Conservation (phyloP, 2,329 filamentous ascomycete species). For the Pseudomassariella vexata region DNA sequence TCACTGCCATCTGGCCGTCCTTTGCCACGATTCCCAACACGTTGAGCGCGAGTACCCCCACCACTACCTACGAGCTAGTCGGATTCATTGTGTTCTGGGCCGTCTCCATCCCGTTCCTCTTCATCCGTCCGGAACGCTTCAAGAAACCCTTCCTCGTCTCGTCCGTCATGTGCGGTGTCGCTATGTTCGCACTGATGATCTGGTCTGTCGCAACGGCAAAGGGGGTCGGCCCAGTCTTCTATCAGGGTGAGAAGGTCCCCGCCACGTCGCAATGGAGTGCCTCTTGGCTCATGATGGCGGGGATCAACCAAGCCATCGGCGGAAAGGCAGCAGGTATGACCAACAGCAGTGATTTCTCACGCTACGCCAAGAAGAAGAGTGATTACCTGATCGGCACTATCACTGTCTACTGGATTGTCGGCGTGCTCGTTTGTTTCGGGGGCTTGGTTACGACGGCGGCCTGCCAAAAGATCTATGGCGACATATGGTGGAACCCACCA, state of each 20-base stretch:
- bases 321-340: conserved; percentile 27
- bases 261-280: conserved; percentile 25
- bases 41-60: conserved; percentile 28
- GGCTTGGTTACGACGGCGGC: conserved; percentile 37
- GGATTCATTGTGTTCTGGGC: conserved; percentile 46
- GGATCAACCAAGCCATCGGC: conserved; percentile 34
- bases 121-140: conserved; percentile 40
- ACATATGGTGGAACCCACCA: conserved; percentile 40
- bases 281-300: conserved; percentile 37
- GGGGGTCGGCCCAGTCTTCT: conserved; percentile 37
- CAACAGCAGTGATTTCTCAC: conserved; percentile 31
- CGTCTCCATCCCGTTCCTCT: conserved; percentile 39
- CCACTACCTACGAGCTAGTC: conserved; percentile 35
- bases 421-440: conserved; percentile 33
- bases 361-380: conserved; percentile 27
- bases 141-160: conserved; percentile 37
- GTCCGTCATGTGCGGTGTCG: conserved; percentile 33
- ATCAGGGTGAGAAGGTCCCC: conserved; percentile 25
- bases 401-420: conserved; percentile 31
- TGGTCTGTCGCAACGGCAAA: conserved; percentile 36
- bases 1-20: conserved; percentile 38
- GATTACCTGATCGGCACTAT: conserved; percentile 31
- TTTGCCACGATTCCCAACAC: conserved; percentile 38
- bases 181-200: conserved; percentile 40
- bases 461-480: conserved; percentile 36